These are phyloP conservation scores for Suillus bovinus DNA, from an alignment of 768 basidiomycete species.

Conservation along the genomic window DNA sequence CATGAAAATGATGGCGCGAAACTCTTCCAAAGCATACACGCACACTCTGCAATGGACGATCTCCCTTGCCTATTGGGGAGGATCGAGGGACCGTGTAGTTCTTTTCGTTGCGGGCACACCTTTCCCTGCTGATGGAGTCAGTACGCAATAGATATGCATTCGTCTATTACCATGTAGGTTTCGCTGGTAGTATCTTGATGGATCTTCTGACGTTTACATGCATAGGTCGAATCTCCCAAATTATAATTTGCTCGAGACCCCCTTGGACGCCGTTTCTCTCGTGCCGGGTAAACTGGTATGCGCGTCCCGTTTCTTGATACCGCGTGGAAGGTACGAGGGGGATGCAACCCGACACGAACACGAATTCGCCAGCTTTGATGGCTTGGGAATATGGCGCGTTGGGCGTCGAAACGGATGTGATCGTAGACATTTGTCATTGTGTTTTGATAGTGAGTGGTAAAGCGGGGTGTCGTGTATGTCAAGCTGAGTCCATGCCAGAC, in stretches of 20 bases:
- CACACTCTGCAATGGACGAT: conserved; percentile 32
- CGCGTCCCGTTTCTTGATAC: conserved; percentile 79
- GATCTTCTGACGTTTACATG: conserved; percentile 5
- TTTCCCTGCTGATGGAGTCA: conserved; percentile 7
- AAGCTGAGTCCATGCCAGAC: too few relatives aligned
- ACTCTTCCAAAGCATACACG: conserved; percentile 38
- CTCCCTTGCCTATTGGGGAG: conserved; percentile 52
- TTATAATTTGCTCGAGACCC: conserved; percentile 83
- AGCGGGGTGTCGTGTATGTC: not conserved
- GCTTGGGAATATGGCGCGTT: conserved; percentile 78
- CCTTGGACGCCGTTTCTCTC: too few relatives aligned
- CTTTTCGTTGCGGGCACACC: conserved; percentile 1
- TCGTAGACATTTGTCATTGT: conserved; percentile 3
- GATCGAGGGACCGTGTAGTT: conserved; percentile 84
- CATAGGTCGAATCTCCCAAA: conserved; percentile 42
- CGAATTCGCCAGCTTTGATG: conserved; percentile 76
- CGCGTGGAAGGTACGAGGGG: conserved; percentile 76
- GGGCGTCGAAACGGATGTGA: not conserved
- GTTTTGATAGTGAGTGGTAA: not conserved
- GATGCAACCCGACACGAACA: conserved; percentile 91
- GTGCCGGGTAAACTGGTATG: too few relatives aligned
- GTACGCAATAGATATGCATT: conserved; percentile 66
- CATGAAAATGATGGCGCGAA: conserved; percentile 75
- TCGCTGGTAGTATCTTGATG: not conserved
- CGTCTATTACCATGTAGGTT: conserved; percentile 70